Conservation (phyloP, 257 asterid species). For the Nyctanthes arbortristis region DNA sequence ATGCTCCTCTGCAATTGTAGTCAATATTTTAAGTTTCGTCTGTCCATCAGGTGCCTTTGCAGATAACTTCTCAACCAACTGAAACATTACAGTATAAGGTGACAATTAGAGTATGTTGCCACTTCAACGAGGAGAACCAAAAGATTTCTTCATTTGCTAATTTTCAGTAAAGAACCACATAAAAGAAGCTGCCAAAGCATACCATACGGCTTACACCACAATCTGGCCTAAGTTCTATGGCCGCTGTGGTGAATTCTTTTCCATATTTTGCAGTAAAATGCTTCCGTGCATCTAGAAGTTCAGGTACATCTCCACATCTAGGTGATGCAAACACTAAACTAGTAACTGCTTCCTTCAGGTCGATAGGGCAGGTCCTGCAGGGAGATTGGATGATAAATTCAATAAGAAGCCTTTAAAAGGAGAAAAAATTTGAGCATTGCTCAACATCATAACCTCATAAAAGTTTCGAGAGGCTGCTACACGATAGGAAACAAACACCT, state of each 20-base stretch:
- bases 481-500: not conserved
- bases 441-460: not conserved
- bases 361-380: constrained; percentile 85
- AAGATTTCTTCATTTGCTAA: constrained; percentile 1
- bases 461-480: not conserved
- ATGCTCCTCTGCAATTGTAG: constrained; percentile 80
- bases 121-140: not conserved
- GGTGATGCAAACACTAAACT: constrained; percentile 87
- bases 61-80: constrained; percentile 92
- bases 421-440: not conserved
- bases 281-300: constrained; percentile 77
- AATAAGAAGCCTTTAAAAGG: constrained; percentile 16
- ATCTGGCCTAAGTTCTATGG: constrained; percentile 84
- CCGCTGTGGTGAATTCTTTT: constrained; percentile 77
- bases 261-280: constrained; percentile 85
- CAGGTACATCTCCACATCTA: constrained; percentile 95
- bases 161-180: constrained; percentile 13
- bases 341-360: constrained; percentile 93
- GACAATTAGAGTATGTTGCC: constrained; percentile 20
- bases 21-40: constrained; percentile 63
- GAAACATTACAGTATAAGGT: constrained; percentile 32
- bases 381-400: constrained; percentile 24
- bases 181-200: constrained; percentile 27
- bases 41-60: constrained; percentile 81
- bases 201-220: constrained; percentile 97